Percentiles rank a stretch among this genome's conserved stretches.
phyloP scores from a whole-genome alignment of 306 rosid genomes.

The Cucurbita argyrosperma region DNA sequence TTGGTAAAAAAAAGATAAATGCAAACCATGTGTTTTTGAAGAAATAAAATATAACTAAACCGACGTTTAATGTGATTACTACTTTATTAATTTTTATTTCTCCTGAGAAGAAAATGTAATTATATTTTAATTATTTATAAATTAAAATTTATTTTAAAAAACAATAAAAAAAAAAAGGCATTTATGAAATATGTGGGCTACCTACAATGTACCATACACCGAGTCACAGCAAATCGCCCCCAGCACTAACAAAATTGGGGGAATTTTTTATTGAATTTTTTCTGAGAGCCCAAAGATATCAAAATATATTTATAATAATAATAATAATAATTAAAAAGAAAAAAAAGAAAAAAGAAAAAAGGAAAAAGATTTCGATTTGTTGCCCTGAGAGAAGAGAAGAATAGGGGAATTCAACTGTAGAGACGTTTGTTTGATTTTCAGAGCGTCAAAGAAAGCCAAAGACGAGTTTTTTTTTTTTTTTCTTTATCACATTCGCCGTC shows the following conservation, averaged over 20 bases:
- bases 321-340: too few species aligned
- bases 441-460: not conserved
- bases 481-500: slow-evolving; percentile 3
- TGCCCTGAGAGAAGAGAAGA: not conserved
- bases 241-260: not conserved
- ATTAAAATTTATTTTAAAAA: not conserved
- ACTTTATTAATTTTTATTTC: not conserved
- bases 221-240: slow-evolving; percentile 1
- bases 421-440: not conserved
- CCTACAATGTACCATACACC: slow-evolving; percentile 6
- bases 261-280: not conserved
- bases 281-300: not conserved
- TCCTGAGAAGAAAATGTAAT: not conserved
- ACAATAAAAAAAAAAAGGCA: not conserved
- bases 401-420: not conserved
- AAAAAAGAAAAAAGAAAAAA: not conserved
- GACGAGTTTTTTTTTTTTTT: not conserved
- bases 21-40: too few species aligned
- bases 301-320: not conserved
- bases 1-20: too few species aligned
- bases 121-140: not conserved
- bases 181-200: slow-evolving; percentile 2
- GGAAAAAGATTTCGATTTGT: not conserved
- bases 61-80: too few species aligned
- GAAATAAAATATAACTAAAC: too few species aligned